These are phyloP conservation scores for Phytophthora meadii DNA, from an alignment of 352 stramenopile species.

Conservation along the genomic window DNA sequence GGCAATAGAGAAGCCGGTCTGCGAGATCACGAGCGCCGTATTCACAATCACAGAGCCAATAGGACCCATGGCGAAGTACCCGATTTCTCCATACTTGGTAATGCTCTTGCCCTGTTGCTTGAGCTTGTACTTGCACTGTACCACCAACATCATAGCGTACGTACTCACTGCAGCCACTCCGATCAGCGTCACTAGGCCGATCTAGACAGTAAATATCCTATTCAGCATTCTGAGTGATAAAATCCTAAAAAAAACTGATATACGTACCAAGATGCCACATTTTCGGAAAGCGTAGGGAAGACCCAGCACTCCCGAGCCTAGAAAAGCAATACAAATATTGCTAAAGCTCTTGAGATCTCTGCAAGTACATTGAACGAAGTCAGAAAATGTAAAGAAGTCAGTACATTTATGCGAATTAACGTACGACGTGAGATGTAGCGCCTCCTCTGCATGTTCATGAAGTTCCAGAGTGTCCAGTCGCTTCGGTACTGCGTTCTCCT, in stretches of 20 bases:
- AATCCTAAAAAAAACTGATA: neutral
- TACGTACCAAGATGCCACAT: conserved; percentile 76
- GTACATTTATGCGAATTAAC: conserved; percentile 5
- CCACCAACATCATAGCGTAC: conserved; percentile 80
- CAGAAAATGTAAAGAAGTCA: too few relatives aligned
- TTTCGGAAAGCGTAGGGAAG: conserved; percentile 91
- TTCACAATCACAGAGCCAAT: conserved; percentile 82
- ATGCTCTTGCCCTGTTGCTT: conserved; percentile 53
- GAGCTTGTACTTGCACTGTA: conserved; percentile 84
- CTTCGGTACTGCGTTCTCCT: conserved; percentile 19
- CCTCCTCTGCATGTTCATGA: conserved; percentile 31
- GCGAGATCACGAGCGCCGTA: conserved; percentile 83
- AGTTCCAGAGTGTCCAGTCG: conserved; percentile 22
- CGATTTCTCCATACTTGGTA: conserved; percentile 89
- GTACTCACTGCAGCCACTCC: conserved; percentile 62
- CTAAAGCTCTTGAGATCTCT: conserved; percentile 71
- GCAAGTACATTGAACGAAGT: neutral
- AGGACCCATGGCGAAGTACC: conserved; percentile 73
- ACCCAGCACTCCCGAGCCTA: conserved; percentile 91
- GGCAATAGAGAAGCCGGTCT: conserved; percentile 90
- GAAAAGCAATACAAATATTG: conserved; percentile 92
- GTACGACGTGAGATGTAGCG: conserved; percentile 56
- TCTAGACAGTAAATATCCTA: conserved; percentile 31
- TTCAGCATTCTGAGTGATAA: neutral
- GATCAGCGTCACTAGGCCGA: conserved; percentile 63